phyloP scores from a whole-genome alignment of 2,329 filamentous ascomycete genomes.

The Samsoniella hepiali region DNA sequence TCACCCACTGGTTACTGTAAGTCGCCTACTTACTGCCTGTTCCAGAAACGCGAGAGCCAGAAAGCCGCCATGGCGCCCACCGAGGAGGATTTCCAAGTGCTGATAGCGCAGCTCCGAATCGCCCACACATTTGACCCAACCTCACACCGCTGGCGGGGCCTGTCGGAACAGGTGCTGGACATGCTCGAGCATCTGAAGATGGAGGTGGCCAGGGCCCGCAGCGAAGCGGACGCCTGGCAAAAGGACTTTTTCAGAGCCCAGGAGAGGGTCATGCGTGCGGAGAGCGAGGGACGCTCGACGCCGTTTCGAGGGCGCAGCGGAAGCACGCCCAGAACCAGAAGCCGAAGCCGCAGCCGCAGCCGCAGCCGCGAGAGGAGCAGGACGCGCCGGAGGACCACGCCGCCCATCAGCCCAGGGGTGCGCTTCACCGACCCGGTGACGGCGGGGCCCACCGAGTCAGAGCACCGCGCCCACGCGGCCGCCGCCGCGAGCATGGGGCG shows the following conservation, averaged over 20 bases:
- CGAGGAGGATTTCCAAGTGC: not conserved
- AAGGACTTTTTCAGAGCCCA: not conserved
- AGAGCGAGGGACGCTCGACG: no score
- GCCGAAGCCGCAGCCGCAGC: not conserved
- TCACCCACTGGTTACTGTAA: not conserved
- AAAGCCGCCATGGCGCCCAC: not conserved
- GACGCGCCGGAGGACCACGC: not conserved
- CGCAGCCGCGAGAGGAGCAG: not conserved
- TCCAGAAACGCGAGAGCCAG: not conserved
- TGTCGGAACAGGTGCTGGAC: not conserved
- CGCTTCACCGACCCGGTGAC: not conserved
- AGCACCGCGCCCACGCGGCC: not conserved
- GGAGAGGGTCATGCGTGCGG: not conserved
- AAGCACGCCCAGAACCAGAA: not conserved
- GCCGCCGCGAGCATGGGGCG: not conserved
- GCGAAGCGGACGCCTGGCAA: not conserved
- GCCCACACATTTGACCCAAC: no score
- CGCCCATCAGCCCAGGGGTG: not conserved
- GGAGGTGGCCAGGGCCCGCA: not conserved
- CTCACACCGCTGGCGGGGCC: no score
- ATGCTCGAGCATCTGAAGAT: not conserved
- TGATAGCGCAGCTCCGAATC: no score
- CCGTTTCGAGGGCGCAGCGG: not conserved
- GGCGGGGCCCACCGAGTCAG: not conserved
- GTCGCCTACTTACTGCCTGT: not conserved